A percentile compares a stretch with the other conserved stretches of the same genome.
Evolutionary conservation across 1,284 basidiomycete species (phyloP).

Genomic region (Sutorius eximius): DNA sequence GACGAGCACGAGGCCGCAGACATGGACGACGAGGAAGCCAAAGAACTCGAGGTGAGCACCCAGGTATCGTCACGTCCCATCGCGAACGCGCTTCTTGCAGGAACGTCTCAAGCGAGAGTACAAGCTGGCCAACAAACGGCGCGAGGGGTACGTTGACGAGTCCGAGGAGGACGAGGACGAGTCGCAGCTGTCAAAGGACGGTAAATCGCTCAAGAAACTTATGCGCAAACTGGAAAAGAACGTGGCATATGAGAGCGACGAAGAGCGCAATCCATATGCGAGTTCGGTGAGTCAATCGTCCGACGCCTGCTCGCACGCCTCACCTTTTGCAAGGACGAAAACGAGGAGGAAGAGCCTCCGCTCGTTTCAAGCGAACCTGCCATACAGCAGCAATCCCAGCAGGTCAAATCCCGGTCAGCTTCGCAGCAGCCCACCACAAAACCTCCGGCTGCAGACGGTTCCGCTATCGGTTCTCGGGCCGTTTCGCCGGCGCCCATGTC

Average conservation of each 20-base stretch:
- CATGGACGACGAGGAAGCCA: slow-evolving; percentile 78
- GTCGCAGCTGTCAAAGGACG: slow-evolving; percentile 61
- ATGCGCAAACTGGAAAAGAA: slow-evolving; percentile 74
- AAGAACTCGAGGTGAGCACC: slow-evolving; percentile 73
- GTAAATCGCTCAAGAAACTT: slow-evolving; percentile 75
- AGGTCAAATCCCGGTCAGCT: slow-evolving; percentile 32
- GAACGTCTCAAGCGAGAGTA: slow-evolving; percentile 85
- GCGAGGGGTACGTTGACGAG: slow-evolving; percentile 68
- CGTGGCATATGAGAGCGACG: slow-evolving; percentile 76
- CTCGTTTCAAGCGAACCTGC: slow-evolving; percentile 54
- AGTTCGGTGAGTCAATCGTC: slow-evolving; percentile 56
- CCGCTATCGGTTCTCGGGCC: slow-evolving; percentile 46
- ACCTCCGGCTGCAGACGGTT: slow-evolving; percentile 33
- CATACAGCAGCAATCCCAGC: slow-evolving; percentile 52
- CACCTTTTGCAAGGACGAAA: slow-evolving; percentile 51
- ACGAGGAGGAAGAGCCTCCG: slow-evolving; percentile 61
- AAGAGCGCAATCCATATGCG: slow-evolving; percentile 79
- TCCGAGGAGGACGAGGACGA: slow-evolving; percentile 69
- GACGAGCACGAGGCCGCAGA: slow-evolving; percentile 77
- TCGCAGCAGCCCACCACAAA: slow-evolving; percentile 36
- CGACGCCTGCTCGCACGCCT: slow-evolving; percentile 4
- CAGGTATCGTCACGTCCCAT: neutral
- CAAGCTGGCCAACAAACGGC: slow-evolving; percentile 69
- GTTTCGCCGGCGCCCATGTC: slow-evolving; percentile 55
- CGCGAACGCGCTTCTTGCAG: slow-evolving; percentile 38